phyloP scores from a whole-genome alignment of 805 yeast genomes.

The Spathaspora girioi region DNA sequence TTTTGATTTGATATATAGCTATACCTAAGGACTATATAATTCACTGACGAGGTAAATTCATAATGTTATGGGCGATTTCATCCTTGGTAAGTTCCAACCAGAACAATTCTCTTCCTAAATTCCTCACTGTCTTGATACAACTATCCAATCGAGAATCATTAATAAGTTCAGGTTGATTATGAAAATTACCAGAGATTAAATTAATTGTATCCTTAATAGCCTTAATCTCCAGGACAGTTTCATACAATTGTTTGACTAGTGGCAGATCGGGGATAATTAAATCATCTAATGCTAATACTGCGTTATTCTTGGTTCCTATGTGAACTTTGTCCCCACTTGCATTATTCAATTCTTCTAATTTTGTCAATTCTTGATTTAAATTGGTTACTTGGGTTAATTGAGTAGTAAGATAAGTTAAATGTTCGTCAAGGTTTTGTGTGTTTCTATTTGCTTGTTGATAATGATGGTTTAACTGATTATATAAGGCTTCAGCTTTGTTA shows the following conservation, averaged over 20 bases:
- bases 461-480: conserved; percentile 32
- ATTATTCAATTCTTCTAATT: conserved; percentile 22
- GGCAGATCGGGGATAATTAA: conserved; percentile 37
- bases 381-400: conserved; percentile 20
- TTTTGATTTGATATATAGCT: too few relatives aligned
- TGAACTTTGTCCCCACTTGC: conserved; percentile 15
- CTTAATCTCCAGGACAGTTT: conserved; percentile 58
- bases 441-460: conserved; percentile 34
- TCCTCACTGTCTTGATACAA: conserved; percentile 32
- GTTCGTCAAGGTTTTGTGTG: conserved; percentile 25
- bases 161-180: conserved; percentile 28
- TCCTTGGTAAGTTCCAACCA: conserved; percentile 36
- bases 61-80: conserved; percentile 24
- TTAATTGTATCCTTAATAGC: conserved; percentile 68
- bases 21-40: not conserved
- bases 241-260: conserved; percentile 56
- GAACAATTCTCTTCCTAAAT: conserved; percentile 36
- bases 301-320: conserved; percentile 8
- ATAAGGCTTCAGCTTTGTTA: conserved; percentile 23
- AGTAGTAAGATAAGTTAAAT: conserved; percentile 22
- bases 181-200: conserved; percentile 51
- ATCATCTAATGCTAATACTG: conserved; percentile 26
- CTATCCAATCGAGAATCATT: conserved; percentile 28
- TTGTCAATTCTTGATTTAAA: conserved; percentile 23
- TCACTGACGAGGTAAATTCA: conserved; percentile 10